phyloP scores from a whole-genome alignment of 176 grass and related monocot genomes.

The Alloteropsis semialata region DNA sequence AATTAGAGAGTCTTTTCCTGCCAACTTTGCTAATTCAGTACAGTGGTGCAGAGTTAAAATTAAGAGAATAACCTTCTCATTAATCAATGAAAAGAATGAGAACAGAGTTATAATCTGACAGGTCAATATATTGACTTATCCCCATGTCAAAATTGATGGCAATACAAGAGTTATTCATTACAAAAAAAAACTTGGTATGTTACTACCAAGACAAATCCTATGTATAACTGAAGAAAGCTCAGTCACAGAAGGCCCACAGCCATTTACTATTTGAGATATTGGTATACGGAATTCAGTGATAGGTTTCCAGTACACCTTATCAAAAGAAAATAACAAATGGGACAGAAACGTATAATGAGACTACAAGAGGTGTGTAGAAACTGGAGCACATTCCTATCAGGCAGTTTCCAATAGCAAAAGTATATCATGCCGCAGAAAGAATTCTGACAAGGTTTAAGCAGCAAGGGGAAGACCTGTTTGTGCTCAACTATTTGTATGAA shows the following conservation, averaged over 20 bases:
- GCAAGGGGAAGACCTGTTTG: slow-evolving; percentile 33
- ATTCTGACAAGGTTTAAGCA: slow-evolving; percentile 6
- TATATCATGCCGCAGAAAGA: slow-evolving; percentile 32
- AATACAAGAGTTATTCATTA: slow-evolving; percentile 48
- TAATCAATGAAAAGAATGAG: slow-evolving; percentile 31
- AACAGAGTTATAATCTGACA: slow-evolving; percentile 29
- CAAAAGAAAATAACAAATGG: slow-evolving; percentile 20
- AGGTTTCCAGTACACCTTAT: slow-evolving; percentile 19
- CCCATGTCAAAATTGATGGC: slow-evolving; percentile 27
- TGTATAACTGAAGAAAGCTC: slow-evolving; percentile 31
- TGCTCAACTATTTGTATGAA: slow-evolving; percentile 35
- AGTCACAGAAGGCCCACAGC: neutral
- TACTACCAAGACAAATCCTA: slow-evolving; percentile 41
- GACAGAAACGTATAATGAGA: slow-evolving; percentile 19
- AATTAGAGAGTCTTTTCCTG: neutral
- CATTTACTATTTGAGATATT: slow-evolving; percentile 32
- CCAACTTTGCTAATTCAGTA: slow-evolving; percentile 2
- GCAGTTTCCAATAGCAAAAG: slow-evolving; percentile 1
- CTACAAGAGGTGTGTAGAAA: neutral
- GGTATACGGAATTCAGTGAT: neutral
- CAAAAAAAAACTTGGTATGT: slow-evolving; percentile 35
- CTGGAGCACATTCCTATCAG: neutral
- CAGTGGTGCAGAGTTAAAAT: neutral
- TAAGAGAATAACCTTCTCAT: neutral
- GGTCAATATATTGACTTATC: slow-evolving; percentile 29